Percentiles rank a stretch among this genome's conserved stretches.
Conservation (phyloP, 805 yeast genomes). For the Suhomyces faveliae region DNA sequence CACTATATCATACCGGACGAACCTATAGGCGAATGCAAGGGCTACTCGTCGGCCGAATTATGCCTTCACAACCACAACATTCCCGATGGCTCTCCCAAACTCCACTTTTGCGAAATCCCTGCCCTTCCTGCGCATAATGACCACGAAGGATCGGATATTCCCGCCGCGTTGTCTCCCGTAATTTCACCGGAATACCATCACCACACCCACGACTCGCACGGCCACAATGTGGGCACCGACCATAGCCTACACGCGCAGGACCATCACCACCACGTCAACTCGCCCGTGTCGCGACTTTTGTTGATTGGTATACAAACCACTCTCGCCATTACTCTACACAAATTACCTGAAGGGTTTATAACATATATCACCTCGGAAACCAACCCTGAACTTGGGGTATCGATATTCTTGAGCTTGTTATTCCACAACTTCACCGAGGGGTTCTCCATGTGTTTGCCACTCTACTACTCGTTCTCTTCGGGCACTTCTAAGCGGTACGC, state of each 20-base stretch:
- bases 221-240: constrained; percentile 11
- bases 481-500: constrained; percentile 45
- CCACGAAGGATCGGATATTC: neutral
- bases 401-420: constrained; percentile 79
- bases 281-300: constrained; percentile 74
- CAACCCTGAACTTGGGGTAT: constrained; percentile 59
- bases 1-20: constrained; percentile 24
- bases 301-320: constrained; percentile 91
- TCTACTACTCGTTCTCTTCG: constrained; percentile 65
- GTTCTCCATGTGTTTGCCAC: constrained; percentile 87
- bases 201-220: constrained; percentile 6
- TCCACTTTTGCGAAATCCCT: constrained; percentile 44
- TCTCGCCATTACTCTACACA: constrained; percentile 82
- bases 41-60: constrained; percentile 44
- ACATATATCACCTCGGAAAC: constrained; percentile 79
- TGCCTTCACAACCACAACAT: constrained; percentile 16
- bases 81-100: constrained; percentile 10
- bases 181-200: constrained; percentile 2
- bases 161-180: neutral
- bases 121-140: constrained; percentile 16
- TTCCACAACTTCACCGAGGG: constrained; percentile 94
- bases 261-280: constrained; percentile 78
- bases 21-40: constrained; percentile 48
- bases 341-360: constrained; percentile 92
- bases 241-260: constrained; percentile 36